Conservation (phyloP, 257 asterid species). For the Orobanche coerulescens region DNA sequence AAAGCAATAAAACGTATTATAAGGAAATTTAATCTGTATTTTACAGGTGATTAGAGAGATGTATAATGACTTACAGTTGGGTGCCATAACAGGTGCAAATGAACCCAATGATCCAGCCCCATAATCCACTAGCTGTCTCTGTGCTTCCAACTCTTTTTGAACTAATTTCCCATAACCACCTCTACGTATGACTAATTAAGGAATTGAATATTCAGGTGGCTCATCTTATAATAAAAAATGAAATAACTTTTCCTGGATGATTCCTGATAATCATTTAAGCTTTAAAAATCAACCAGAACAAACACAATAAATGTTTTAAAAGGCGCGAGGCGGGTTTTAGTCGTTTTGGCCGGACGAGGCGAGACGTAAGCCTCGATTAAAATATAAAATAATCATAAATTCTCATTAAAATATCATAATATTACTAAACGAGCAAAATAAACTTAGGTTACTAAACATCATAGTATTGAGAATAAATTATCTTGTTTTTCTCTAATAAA, state of each 20-base stretch:
- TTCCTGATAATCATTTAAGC: background rate
- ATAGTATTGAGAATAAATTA: too few species aligned
- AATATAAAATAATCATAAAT: too few species aligned
- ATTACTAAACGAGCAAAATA: too few species aligned
- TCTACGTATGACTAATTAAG: constrained; percentile 69
- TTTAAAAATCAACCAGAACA: constrained; percentile 1
- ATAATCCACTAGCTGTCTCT: constrained; percentile 90
- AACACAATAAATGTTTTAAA: too few species aligned
- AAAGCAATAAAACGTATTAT: background rate
- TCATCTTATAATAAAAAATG: background rate
- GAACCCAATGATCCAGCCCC: constrained; percentile 72
- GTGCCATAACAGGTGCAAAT: constrained; percentile 56
- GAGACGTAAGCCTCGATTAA: too few species aligned
- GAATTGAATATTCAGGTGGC: constrained; percentile 16
- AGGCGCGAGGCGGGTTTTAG: too few species aligned
- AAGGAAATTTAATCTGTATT: constrained; percentile 1
- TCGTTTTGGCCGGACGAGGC: too few species aligned
- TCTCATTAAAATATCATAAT: too few species aligned
- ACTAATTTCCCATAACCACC: constrained; percentile 98
- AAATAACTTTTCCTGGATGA: background rate
- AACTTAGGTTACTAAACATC: too few species aligned
- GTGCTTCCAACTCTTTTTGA: constrained; percentile 91
- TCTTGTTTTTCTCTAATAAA: too few species aligned
- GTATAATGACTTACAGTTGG: constrained; percentile 50
- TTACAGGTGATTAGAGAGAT: background rate